Evolutionary conservation across 805 yeast genomes (phyloP), one percentile per base, ranked within the genome.

Genomic region (Peterozyma xylosa): DNA sequence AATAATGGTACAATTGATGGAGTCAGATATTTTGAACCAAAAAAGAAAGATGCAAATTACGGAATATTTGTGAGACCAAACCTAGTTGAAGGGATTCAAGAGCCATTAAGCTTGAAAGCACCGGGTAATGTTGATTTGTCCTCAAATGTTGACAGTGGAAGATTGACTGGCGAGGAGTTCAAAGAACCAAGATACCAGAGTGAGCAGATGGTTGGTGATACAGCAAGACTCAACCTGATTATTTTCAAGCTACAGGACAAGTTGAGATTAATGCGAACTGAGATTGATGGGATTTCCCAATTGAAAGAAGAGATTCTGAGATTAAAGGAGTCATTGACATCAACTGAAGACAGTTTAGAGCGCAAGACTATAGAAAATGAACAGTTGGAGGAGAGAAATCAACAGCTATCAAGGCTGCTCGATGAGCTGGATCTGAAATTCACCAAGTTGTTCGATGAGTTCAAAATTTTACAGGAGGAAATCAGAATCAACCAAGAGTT

Each of bases 41-140:
- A 41, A 6, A 49, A 55, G 18, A 49, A 51, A 2, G 47, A 50
- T 10, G 67, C 63, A 42, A 5, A 67, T 62, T 60, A 62, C 52
- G 83, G 82, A 0, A 58, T 78, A 1, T 78, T 78, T 56, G 78
- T 74, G 3, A 57, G 73, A 36, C 68, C 68, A n/a, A 44, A 60
- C 1, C 48, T 67, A 42, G 48, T 67, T 17, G 54, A 48, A 10
- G 32, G 27, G 29, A 34, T 11, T 16, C 45, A 41, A 37, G 35
- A 36, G 7, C 14, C 2, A 21, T 38, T 10, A 29, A 4, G 14
- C 17, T 11, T 29, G 11, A 14, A 27, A 13, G 15, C 48, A 9
- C 18, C 10, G n/a, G 14, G 44, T 9, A 36, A 39, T 33, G 15
- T 38, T 21, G 43, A 30, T 29, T 4, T 13, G 9, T 13, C 13